These are phyloP conservation scores for Scopulariopsis brevicaulis DNA, from an alignment of 2,329 filamentous ascomycete genomes.

Conservation along the genomic window DNA sequence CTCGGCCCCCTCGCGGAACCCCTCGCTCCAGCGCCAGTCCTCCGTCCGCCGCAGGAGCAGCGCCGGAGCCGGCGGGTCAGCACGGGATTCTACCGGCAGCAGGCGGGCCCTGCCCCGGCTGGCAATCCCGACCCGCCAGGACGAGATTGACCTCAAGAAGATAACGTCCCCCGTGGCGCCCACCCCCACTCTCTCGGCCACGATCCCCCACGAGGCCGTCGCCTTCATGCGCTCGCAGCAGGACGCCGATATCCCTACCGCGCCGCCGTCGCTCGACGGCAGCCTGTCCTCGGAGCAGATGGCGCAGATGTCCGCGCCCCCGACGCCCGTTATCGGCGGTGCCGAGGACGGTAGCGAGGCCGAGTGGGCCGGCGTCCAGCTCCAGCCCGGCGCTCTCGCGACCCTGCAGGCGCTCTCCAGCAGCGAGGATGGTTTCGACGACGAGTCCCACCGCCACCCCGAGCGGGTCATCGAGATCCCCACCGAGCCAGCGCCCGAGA, in stretches of 20 bases:
- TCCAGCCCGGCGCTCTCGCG: constrained; percentile 71
- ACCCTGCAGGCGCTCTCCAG: constrained; percentile 66
- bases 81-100: background rate
- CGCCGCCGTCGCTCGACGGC: constrained; percentile 80
- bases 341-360: constrained; percentile 41
- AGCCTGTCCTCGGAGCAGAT: constrained; percentile 83
- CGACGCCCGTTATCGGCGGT: constrained; percentile 63
- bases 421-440: constrained; percentile 35
- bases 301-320: constrained; percentile 70
- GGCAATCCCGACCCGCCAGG: constrained; percentile 13
- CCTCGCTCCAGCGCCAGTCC: constrained; percentile 12
- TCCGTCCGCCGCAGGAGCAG: constrained; percentile 26
- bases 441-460: constrained; percentile 46
- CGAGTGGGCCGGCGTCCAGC: constrained; percentile 61
- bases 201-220: constrained; percentile 65
- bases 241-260: constrained; percentile 56
- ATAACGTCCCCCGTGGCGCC: constrained; percentile 47
- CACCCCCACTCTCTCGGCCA: constrained; percentile 55
- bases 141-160: constrained; percentile 24
- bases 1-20: constrained; percentile 2
- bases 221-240: constrained; percentile 57
- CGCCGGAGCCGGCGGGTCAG: constrained; percentile 12
- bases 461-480: constrained; percentile 35
- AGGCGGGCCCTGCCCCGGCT: background rate
- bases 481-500: constrained; percentile 28